A percentile compares a stretch with the other conserved stretches of the same genome.
phyloP scores from a whole-genome alignment of 768 basidiomycete genomes.

The Agaricus subrufescens region DNA sequence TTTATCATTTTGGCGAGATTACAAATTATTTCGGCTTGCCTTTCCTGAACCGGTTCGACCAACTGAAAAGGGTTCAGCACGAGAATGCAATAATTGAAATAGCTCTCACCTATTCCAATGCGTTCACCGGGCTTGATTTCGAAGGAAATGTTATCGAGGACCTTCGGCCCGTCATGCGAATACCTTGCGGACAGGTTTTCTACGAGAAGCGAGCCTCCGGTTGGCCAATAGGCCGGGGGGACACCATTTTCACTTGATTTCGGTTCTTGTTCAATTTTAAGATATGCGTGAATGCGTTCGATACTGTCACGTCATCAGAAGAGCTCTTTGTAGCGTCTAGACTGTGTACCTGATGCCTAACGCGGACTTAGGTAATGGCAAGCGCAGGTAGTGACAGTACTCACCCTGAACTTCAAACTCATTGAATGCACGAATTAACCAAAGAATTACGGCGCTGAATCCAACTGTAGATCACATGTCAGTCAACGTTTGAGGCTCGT shows the following conservation, averaged over 20 bases:
- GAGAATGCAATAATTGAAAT: background rate
- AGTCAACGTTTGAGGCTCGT: no score
- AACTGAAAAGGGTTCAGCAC: conserved; percentile 8
- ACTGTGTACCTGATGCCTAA: background rate
- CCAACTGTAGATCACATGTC: conserved; percentile 22
- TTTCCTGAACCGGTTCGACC: conserved; percentile 23
- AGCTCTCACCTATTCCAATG: conserved; percentile 35
- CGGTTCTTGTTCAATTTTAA: conserved; percentile 15
- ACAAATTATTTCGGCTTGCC: conserved; percentile 1
- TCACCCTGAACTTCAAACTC: conserved; percentile 43
- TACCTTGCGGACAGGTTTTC: conserved; percentile 51
- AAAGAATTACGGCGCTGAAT: conserved; percentile 56
- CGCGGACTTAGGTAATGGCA: no score
- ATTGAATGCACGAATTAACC: conserved; percentile 39
- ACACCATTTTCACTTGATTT: conserved; percentile 12
- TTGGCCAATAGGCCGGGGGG: conserved; percentile 59
- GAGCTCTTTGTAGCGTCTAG: background rate
- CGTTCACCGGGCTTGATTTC: conserved; percentile 52
- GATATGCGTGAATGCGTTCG: conserved; percentile 13
- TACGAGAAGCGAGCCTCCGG: conserved; percentile 45
- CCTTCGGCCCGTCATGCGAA: conserved; percentile 38
- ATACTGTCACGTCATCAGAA: conserved; percentile 11
- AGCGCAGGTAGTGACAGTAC: background rate
- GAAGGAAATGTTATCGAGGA: conserved; percentile 46
- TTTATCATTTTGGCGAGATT: background rate